These are phyloP conservation scores for Yamadazyma kanchanaburiensis DNA, from an alignment of 1,139 yeast species.

Conservation along the genomic window DNA sequence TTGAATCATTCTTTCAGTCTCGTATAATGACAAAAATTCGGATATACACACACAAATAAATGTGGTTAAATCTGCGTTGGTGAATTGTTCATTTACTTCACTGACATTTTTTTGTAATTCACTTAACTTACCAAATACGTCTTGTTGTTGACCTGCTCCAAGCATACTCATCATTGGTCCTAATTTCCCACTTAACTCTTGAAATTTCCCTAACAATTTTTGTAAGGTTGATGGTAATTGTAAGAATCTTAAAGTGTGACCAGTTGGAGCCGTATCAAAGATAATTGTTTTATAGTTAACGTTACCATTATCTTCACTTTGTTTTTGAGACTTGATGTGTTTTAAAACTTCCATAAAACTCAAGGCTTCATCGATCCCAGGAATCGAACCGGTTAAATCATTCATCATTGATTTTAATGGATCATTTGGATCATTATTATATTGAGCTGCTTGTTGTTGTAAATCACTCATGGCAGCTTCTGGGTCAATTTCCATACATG, in stretches of 20 bases:
- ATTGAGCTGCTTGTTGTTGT: slow-evolving; percentile 57
- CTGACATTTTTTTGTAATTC: slow-evolving; percentile 80
- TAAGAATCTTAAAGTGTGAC: slow-evolving; percentile 91
- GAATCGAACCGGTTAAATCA: slow-evolving; percentile 91
- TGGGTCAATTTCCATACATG: slow-evolving; percentile 99
- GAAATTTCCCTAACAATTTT: slow-evolving; percentile 79
- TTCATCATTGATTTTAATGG: slow-evolving; percentile 74
- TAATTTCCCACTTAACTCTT: slow-evolving; percentile 78
- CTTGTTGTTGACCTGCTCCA: slow-evolving; percentile 69
- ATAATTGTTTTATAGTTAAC: slow-evolving; percentile 75
- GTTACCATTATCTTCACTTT: slow-evolving; percentile 22
- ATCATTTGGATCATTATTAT: slow-evolving; percentile 55
- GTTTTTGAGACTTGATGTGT: slow-evolving; percentile 80
- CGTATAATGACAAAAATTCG: slow-evolving; percentile 90
- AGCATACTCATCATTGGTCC: slow-evolving; percentile 87
- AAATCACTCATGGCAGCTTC: slow-evolving; percentile 90
- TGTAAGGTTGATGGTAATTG: slow-evolving; percentile 91
- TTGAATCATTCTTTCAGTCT: slow-evolving; percentile 95
- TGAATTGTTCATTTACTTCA: slow-evolving; percentile 91
- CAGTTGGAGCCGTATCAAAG: slow-evolving; percentile 98
- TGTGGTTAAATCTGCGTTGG: slow-evolving; percentile 93
- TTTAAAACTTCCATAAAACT: slow-evolving; percentile 97
- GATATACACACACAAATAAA: slow-evolving; percentile 97
- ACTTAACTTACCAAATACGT: slow-evolving; percentile 75
- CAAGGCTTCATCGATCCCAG: slow-evolving; percentile 97